A percentile compares a stretch with the other conserved stretches of the same genome.
These are phyloP conservation scores for Candida sonorensis DNA, from an alignment of 805 yeast genomes.

Conservation along the genomic window DNA sequence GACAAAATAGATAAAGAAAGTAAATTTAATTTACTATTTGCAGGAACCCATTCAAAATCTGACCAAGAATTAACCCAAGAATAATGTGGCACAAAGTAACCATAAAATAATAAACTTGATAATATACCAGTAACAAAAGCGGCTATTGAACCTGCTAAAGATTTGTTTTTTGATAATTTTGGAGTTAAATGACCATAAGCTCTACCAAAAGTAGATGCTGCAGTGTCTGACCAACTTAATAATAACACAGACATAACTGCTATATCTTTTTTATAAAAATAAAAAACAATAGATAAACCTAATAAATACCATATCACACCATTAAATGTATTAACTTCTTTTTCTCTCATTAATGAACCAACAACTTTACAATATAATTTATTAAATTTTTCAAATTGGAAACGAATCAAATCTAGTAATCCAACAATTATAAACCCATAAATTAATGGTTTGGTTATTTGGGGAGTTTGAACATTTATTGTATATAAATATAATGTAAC, in stretches of 20 bases:
- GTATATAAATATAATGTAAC: constrained; percentile 70
- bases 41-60: constrained; percentile 60
- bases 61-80: constrained; percentile 42
- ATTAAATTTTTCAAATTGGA: constrained; percentile 58
- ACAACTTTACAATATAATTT: constrained; percentile 54
- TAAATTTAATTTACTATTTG: constrained; percentile 50
- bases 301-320: constrained; percentile 85
- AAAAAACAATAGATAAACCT: constrained; percentile 69
- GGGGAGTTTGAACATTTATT: constrained; percentile 44
- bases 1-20: constrained; percentile 48
- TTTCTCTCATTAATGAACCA: constrained; percentile 81
- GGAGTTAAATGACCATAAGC: constrained; percentile 81
- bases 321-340: constrained; percentile 65
- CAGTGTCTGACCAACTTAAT: constrained; percentile 95
- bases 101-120: constrained; percentile 65
- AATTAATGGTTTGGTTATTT: constrained; percentile 55
- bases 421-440: constrained; percentile 51
- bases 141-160: constrained; percentile 86
- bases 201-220: constrained; percentile 92
- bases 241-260: constrained; percentile 67
- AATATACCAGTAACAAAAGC: constrained; percentile 70
- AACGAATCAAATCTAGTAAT: constrained; percentile 60
- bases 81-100: constrained; percentile 60
- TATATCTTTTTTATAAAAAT: constrained; percentile 72
- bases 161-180: constrained; percentile 63